Evolutionary conservation across 768 basidiomycete genomes (phyloP).

Genomic region (Psilocybe tampanensis): DNA sequence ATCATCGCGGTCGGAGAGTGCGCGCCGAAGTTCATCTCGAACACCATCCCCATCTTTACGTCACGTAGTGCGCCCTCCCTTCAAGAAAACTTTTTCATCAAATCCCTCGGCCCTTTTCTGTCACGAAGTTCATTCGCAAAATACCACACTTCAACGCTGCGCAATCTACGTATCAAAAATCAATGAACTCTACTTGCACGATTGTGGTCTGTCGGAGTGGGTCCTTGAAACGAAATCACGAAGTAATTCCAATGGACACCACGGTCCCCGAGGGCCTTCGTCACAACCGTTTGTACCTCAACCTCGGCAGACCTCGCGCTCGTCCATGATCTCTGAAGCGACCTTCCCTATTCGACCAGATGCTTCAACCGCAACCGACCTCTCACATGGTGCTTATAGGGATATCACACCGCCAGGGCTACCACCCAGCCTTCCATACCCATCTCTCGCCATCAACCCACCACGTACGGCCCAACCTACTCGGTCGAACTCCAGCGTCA

Average conservation of each 20-base stretch:
- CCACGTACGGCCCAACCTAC: conserved; percentile 30
- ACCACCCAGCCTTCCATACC: conserved; percentile 73
- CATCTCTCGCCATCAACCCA: conserved; percentile 54
- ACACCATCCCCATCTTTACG: conserved; percentile 38
- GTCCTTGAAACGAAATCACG: conserved; percentile 53
- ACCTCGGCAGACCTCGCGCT: conserved; percentile 68
- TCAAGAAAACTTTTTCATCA: conserved; percentile 23
- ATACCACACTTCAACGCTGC: conserved; percentile 67
- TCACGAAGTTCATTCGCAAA: conserved; percentile 59
- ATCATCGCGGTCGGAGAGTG: conserved; percentile 44
- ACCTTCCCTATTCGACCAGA: conserved; percentile 84
- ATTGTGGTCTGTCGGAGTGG: conserved; percentile 84
- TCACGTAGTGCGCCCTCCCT: conserved; percentile 21
- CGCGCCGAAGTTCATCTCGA: conserved; percentile 33
- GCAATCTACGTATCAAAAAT: conserved; percentile 79
- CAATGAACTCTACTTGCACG: conserved; percentile 74
- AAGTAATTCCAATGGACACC: conserved; percentile 34
- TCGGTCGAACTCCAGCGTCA: conserved; percentile 34
- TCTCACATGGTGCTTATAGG: conserved; percentile 46
- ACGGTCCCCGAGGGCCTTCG: conserved; percentile 36
- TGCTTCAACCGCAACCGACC: conserved; percentile 76
- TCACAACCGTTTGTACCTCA: conserved; percentile 49
- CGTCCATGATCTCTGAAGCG: conserved; percentile 72
- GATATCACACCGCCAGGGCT: conserved; percentile 57
- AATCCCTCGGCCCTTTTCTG: conserved; percentile 74